phyloP scores from a whole-genome alignment of 768 basidiomycete genomes.

The Panus rudis region DNA sequence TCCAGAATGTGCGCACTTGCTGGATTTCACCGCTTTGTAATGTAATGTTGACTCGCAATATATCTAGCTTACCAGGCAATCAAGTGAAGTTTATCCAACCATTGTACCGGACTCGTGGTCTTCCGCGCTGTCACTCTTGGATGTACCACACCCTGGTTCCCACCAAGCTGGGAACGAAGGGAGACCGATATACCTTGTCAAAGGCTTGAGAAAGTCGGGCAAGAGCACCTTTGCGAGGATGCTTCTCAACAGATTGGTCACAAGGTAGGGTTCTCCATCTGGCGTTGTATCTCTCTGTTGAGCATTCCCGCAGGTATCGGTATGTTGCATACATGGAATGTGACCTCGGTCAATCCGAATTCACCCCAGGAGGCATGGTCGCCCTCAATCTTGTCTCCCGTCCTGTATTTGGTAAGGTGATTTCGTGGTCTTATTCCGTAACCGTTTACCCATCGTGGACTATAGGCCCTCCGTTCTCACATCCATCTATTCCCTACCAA shows the following conservation, averaged over 20 bases:
- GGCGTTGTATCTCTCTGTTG: background rate
- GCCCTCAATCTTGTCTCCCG: constrained; percentile 64
- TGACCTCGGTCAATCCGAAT: constrained; percentile 92
- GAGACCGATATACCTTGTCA: constrained; percentile 45
- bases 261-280: constrained; percentile 34
- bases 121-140: constrained; percentile 15
- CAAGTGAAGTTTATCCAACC: constrained; percentile 28
- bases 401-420: constrained; percentile 60
- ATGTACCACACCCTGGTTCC: background rate
- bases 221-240: constrained; percentile 86
- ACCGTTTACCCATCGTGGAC: background rate
- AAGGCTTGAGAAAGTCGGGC: constrained; percentile 80
- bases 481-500: constrained; percentile 59
- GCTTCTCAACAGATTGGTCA: constrained; percentile 61
- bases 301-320: constrained; percentile 44
- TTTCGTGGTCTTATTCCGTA: background rate
- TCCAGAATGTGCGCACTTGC: constrained; percentile 38
- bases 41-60: constrained; percentile 4
- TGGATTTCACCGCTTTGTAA: background rate
- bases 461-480: constrained; percentile 83
- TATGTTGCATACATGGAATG: constrained; percentile 90
- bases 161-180: background rate
- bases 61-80: constrained; percentile 20
- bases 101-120: constrained; percentile 31
- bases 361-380: constrained; percentile 81